Percentiles rank a stretch among this genome's conserved stretches.
Evolutionary conservation across 1,139 yeast species (phyloP).

Genomic region (Nakaseomyces delphensis): DNA sequence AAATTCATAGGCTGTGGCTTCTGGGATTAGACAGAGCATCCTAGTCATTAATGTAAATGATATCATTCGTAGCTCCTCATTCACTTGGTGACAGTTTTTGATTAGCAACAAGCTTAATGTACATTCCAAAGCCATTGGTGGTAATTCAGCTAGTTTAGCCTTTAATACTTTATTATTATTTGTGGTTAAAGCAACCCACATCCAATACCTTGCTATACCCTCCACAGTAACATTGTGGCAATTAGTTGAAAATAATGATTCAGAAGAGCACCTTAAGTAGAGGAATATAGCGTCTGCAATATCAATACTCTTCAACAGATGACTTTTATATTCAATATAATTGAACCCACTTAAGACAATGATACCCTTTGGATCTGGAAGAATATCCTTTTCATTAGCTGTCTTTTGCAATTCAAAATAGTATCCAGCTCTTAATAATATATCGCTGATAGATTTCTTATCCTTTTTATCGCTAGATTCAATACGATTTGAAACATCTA

Average conservation of each 20-base stretch:
- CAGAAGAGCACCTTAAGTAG: conserved; percentile 32
- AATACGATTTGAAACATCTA: conserved; percentile 17
- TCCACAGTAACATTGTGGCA: conserved; percentile 30
- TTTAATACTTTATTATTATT: conserved; percentile 29
- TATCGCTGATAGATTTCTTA: conserved; percentile 26
- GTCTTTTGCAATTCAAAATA: conserved; percentile 30
- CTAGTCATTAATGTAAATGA: conserved; percentile 47
- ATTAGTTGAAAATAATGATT: conserved; percentile 28
- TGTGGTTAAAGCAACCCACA: conserved; percentile 34
- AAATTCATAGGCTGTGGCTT: conserved; percentile 49
- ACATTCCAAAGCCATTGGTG: conserved; percentile 31
- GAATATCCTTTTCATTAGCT: conserved; percentile 26
- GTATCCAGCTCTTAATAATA: conserved; percentile 34
- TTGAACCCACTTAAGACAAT: conserved; percentile 30
- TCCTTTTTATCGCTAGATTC: conserved; percentile 26
- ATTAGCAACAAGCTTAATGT: conserved; percentile 40
- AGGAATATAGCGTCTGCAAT: conserved; percentile 29
- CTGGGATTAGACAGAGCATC: conserved; percentile 49
- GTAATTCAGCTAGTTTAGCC: conserved; percentile 22
- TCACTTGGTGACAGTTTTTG: conserved; percentile 31
- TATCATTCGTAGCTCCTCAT: conserved; percentile 25
- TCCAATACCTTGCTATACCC: conserved; percentile 39
- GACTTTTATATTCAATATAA: conserved; percentile 19
- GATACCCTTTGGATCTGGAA: conserved; percentile 31
- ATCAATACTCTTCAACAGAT: conserved; percentile 15